Conservation (phyloP, 2,329 filamentous ascomycete genomes). For the Scedosporium dehoogii region DNA sequence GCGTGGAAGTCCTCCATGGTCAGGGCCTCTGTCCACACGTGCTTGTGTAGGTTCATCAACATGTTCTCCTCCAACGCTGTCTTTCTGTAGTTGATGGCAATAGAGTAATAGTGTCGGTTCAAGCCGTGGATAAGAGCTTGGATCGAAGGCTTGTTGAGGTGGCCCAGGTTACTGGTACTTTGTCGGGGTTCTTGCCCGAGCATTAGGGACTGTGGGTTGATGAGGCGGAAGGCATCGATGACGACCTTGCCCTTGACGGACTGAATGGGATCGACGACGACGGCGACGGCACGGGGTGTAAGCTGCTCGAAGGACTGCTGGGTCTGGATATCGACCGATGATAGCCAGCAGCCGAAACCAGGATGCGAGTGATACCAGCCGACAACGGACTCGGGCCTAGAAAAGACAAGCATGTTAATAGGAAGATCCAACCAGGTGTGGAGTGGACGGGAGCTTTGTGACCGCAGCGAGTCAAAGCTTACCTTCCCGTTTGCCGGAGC, state of each 20-base stretch:
- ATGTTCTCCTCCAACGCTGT: conserved; percentile 97
- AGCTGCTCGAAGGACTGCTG: conserved; percentile 99
- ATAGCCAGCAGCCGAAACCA: conserved; percentile 98
- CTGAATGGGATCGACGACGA: conserved; percentile 97
- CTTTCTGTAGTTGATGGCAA: conserved; percentile 96
- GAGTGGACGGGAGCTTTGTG: too few relatives aligned
- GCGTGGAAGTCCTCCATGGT: conserved; percentile 92
- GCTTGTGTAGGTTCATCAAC: conserved; percentile 99
- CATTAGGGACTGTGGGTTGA: conserved; percentile 96
- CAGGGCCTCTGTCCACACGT: conserved; percentile 95
- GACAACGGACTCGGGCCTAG: conserved; percentile 87
- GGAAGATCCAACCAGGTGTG: not conserved
- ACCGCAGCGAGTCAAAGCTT: conserved; percentile 18
- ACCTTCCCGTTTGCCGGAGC: conserved; percentile 94
- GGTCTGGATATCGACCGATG: conserved; percentile 98
- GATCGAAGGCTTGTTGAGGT: conserved; percentile 99
- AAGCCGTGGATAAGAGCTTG: conserved; percentile 96
- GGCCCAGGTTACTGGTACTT: conserved; percentile 93
- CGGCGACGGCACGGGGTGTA: conserved; percentile 89
- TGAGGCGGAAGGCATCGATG: conserved; percentile 96
- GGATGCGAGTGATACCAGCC: conserved; percentile 99
- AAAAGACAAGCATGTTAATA: not conserved
- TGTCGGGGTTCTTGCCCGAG: conserved; percentile 96
- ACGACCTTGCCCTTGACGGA: conserved; percentile 99
- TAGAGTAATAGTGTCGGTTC: conserved; percentile 98